Percentiles rank a stretch among this genome's conserved stretches.
phyloP scores from a whole-genome alignment of 2,329 filamentous ascomycete species.

The Aspergillus fischeri region DNA sequence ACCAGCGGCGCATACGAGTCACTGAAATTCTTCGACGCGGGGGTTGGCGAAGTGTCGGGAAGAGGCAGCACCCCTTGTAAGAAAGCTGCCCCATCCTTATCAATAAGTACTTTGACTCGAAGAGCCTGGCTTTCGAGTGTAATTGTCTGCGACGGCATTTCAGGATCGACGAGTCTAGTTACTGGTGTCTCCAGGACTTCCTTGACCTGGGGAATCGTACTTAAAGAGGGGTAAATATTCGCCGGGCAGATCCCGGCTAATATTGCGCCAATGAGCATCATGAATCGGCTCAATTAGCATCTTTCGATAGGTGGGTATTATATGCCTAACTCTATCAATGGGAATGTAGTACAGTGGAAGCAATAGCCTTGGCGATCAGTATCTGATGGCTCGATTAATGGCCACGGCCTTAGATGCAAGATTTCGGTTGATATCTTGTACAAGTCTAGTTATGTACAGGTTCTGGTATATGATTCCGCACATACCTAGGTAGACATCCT shows the following conservation, averaged over 20 bases:
- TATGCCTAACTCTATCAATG: neutral
- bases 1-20: constrained; percentile 13
- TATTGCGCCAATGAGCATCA: neutral
- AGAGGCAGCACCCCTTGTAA: constrained; percentile 5
- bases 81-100: constrained; percentile 4
- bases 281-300: neutral
- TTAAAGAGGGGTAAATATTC: neutral
- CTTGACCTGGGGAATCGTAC: neutral
- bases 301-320: neutral
- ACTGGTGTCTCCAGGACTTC: neutral
- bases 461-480: no score
- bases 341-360: no score
- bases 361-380: no score
- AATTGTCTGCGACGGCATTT: constrained; percentile 4
- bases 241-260: neutral
- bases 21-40: constrained; percentile 4
- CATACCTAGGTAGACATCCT: no score
- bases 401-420: no score
- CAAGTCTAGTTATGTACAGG: no score
- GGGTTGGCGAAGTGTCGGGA: neutral
- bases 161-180: neutral
- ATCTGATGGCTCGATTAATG: no score
- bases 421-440: no score
- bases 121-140: constrained; percentile 1
- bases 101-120: constrained; percentile 1